Conservation (phyloP, 2,329 filamentous ascomycete species). For the Fonsecaea multimorphosa region DNA sequence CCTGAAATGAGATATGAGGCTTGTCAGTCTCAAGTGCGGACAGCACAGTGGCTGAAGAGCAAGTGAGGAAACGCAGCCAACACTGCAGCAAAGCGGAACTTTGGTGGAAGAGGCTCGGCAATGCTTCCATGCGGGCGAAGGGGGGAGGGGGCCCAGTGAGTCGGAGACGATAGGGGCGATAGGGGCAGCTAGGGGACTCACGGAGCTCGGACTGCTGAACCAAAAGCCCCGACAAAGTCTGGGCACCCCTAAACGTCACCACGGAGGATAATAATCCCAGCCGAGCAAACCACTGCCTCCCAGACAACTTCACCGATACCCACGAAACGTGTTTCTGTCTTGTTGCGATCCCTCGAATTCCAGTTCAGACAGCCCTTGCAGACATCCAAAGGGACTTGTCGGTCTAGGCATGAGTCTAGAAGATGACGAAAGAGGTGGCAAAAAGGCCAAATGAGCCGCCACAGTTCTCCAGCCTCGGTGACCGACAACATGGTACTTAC, state of each 20-base stretch:
- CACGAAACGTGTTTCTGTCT: background rate
- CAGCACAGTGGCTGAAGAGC: no score
- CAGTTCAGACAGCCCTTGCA: background rate
- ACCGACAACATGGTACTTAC: background rate
- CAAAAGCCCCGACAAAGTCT: background rate
- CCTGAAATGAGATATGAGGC: no score
- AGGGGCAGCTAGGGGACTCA: no score
- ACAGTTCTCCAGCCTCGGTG: background rate
- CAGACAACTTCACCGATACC: background rate
- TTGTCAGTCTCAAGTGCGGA: no score
- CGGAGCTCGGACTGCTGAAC: no score
- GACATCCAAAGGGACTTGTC: background rate
- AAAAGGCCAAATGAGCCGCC: background rate
- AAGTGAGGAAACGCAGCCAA: no score
- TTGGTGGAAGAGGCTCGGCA: no score
- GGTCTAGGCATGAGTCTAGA: background rate
- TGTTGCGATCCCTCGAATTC: background rate
- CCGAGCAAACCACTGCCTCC: background rate
- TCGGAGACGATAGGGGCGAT: no score
- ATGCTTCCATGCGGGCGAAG: no score
- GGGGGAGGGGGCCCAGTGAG: no score
- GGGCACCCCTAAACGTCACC: background rate
- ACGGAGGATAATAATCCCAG: background rate
- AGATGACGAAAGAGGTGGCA: conserved; percentile 2
- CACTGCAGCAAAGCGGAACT: no score